These are phyloP conservation scores for Diddensiella transvaalensis DNA, from an alignment of 805 yeast genomes.

Conservation along the genomic window DNA sequence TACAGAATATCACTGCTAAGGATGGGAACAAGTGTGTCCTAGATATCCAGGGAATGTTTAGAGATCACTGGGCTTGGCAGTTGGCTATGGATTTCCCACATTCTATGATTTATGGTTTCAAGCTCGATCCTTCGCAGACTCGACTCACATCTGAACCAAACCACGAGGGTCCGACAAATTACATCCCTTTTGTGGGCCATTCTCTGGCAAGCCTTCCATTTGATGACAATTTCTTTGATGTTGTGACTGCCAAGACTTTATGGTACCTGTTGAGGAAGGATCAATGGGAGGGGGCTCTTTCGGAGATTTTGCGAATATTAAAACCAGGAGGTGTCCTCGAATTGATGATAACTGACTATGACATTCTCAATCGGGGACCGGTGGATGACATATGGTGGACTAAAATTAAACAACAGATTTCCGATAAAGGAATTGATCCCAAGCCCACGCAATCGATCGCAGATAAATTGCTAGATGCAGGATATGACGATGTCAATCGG, in stretches of 20 bases:
- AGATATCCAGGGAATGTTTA: conserved; percentile 26
- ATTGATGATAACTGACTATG: conserved; percentile 27
- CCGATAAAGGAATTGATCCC: conserved; percentile 18
- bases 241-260: conserved; percentile 30
- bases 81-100: conserved; percentile 32
- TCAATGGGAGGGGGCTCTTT: conserved; percentile 28
- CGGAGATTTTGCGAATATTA: conserved; percentile 28
- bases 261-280: conserved; percentile 29
- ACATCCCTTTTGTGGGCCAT: conserved; percentile 28
- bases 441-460: conserved; percentile 19
- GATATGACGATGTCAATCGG: conserved; percentile 27
- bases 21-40: conserved; percentile 17
- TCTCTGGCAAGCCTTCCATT: conserved; percentile 28
- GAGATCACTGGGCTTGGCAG: conserved; percentile 35
- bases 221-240: conserved; percentile 31
- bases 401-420: conserved; percentile 17
- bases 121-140: conserved; percentile 20
- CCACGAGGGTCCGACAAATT: conserved; percentile 31
- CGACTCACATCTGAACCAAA: conserved; percentile 10
- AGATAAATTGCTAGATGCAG: conserved; percentile 20
- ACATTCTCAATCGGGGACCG: conserved; percentile 21
- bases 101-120: conserved; percentile 30
- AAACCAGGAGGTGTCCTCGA: conserved; percentile 34
- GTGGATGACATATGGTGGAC: conserved; percentile 18
- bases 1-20: conserved; percentile 1